A percentile compares a stretch with the other conserved stretches of the same genome.
These are phyloP conservation scores for Eustoma russellianum DNA, from an alignment of 257 asterid species.

Conservation along the genomic window DNA sequence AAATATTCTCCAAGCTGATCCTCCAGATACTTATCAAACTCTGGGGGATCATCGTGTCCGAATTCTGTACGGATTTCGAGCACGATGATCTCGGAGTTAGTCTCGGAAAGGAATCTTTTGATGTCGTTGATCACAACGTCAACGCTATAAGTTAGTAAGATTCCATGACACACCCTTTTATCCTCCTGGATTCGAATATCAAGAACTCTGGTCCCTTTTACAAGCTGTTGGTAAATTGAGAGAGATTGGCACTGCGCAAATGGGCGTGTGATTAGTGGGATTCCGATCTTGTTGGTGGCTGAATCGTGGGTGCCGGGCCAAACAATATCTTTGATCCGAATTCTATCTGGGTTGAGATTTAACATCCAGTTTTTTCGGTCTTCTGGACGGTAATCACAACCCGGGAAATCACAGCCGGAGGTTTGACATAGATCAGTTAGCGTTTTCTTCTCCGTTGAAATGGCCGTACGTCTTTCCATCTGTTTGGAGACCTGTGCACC, in stretches of 20 bases:
- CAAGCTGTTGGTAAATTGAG: slow-evolving; percentile 65
- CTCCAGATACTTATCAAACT: slow-evolving; percentile 49
- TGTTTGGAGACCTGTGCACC: slow-evolving; percentile 57
- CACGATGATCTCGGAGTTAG: slow-evolving; percentile 59
- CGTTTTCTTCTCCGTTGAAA: slow-evolving; percentile 43
- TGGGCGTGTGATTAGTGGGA: slow-evolving; percentile 61
- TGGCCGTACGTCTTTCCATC: slow-evolving; percentile 41
- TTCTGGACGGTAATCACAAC: slow-evolving; percentile 48
- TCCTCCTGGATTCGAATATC: slow-evolving; percentile 79
- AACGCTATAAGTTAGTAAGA: slow-evolving; percentile 43
- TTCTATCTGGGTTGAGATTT: slow-evolving; percentile 32
- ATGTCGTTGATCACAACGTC: slow-evolving; percentile 57
- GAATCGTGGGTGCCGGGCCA: slow-evolving; percentile 99
- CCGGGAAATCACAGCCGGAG: slow-evolving; percentile 42
- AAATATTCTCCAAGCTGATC: slow-evolving; percentile 57
- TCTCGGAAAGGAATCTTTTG: slow-evolving; percentile 53
- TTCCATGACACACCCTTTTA: slow-evolving; percentile 71
- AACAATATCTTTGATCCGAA: slow-evolving; percentile 52
- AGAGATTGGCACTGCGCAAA: slow-evolving; percentile 74
- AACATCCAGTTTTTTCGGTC: slow-evolving; percentile 79
- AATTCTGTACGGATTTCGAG: slow-evolving; percentile 79
- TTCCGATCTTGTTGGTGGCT: slow-evolving; percentile 75
- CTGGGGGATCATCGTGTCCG: slow-evolving; percentile 86
- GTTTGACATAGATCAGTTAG: slow-evolving; percentile 32
- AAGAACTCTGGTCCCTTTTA: slow-evolving; percentile 51